Evolutionary conservation across 2,329 filamentous ascomycete genomes (phyloP), one percentile per base, ranked within the genome.

Genomic region (Amylocarpus encephaloides): DNA sequence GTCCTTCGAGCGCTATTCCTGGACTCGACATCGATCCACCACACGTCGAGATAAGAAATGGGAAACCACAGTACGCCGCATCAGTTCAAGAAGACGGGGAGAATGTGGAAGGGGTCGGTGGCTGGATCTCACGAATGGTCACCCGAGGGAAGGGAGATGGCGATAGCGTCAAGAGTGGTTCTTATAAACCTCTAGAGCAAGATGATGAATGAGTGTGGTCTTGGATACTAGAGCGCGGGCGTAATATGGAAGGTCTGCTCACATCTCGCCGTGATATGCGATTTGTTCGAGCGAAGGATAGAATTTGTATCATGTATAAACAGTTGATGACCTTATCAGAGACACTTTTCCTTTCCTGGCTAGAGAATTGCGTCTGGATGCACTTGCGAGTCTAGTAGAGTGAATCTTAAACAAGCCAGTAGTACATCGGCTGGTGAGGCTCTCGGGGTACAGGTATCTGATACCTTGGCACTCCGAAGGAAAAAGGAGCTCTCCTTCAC

Each of bases 11-110:
- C 56, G 82, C 82, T 6, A 90, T 95, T 52, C 89, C 90, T 1
- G 84, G 86, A 7, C 75, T 96, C 50, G 82, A 89, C 61, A 86
- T 96, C 50, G 83, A 94, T 36, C 86, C 88, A 5, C 88, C 89
- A 1, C 75, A 81, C 44, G 73, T 88, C 2, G 67, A 71, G 26
- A 68, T 74, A 39, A 67, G 70, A 36, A 73, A 75, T 53, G 74
- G 74, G 48, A 80, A 78, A 64, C 67, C 72, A 10, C 66, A 71
- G 43, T 64, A 69, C 47, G 52, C 56, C 22, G 42, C 32, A 11
- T 32, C 34, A 2, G 15, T 62, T 60, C 50, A 63, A 58, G 56
- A 64, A 53, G 60, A 60, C 15, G 51, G 64, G 34, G 65, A 38
- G 5, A 12, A 35, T 9, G 36, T 34, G 13, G 63, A 85, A 60